A percentile compares a stretch with the other conserved stretches of the same genome.
phyloP scores from a whole-genome alignment of 306 rosid species.

The Lathyrus tuberosus region DNA sequence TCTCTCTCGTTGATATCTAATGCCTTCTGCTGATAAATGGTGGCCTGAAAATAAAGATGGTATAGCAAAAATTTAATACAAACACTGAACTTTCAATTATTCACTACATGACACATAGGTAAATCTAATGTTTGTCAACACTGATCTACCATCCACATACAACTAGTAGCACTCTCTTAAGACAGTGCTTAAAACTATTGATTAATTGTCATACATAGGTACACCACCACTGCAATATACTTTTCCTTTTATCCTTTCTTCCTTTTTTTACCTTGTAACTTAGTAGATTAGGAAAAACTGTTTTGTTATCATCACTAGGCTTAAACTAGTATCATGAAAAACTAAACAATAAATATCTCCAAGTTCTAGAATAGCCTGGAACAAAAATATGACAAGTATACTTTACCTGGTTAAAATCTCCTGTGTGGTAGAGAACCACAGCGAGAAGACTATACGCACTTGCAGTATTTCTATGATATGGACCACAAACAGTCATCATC shows the following conservation, averaged over 20 bases:
- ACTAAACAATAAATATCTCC: background rate
- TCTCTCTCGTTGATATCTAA: constrained; percentile 92
- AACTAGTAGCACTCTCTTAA: background rate
- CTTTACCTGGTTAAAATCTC: constrained; percentile 92
- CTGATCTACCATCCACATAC: background rate
- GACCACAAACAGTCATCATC: constrained; percentile 94
- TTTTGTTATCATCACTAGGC: background rate
- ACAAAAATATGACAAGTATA: constrained; percentile 16
- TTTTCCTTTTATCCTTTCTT: no score
- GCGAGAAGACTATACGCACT: constrained; percentile 97
- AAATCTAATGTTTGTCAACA: background rate
- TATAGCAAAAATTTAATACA: background rate
- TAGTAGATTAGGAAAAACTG: no score
- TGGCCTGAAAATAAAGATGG: constrained; percentile 61
- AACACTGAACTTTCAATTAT: background rate
- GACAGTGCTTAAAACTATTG: no score
- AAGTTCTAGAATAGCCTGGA: constrained; percentile 28
- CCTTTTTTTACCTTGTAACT: no score
- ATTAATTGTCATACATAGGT: no score
- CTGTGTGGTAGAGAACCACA: constrained; percentile 97
- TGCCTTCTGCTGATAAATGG: constrained; percentile 95
- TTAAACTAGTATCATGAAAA: constrained; percentile 10
- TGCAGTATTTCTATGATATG: constrained; percentile 92
- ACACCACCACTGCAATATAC: no score
- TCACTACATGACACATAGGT: background rate